These are phyloP conservation scores for Pestalotiopsis sp. DNA, from an alignment of 2,329 filamentous ascomycete genomes.

Conservation along the genomic window DNA sequence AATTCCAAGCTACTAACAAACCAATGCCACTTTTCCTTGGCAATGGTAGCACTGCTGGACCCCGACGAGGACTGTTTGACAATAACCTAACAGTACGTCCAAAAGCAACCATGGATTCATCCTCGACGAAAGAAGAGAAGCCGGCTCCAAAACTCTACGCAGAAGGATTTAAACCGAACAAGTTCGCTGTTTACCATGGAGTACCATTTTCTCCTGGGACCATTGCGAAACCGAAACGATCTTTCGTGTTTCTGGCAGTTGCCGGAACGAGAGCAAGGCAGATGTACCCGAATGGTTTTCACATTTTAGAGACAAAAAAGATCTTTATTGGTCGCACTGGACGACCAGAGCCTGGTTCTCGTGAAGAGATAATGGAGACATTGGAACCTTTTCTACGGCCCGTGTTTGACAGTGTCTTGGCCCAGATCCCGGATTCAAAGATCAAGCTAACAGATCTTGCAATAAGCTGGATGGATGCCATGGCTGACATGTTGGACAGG, in stretches of 20 bases:
- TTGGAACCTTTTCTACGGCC: not conserved
- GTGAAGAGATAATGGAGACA: no score
- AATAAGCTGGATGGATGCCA: not conserved
- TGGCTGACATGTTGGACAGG: not conserved
- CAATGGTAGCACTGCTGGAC: no score
- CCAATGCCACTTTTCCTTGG: no score
- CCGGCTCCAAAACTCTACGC: no score
- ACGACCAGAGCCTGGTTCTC: no score
- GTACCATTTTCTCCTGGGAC: not conserved
- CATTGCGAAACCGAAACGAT: not conserved
- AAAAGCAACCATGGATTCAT: no score
- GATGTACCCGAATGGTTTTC: not conserved
- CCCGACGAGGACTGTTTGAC: no score
- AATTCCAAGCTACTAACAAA: no score
- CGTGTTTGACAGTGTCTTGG: not conserved
- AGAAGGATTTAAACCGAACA: no score
- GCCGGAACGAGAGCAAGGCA: not conserved
- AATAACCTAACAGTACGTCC: no score
- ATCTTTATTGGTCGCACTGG: no score
- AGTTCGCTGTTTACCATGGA: not conserved
- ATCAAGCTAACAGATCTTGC: not conserved
- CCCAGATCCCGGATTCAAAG: not conserved
- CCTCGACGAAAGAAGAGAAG: no score
- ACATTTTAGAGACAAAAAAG: not conserved
- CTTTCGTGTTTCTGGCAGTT: not conserved